These are phyloP conservation scores for Lentinus polychrous DNA, from an alignment of 1,284 basidiomycete species.

Conservation along the genomic window DNA sequence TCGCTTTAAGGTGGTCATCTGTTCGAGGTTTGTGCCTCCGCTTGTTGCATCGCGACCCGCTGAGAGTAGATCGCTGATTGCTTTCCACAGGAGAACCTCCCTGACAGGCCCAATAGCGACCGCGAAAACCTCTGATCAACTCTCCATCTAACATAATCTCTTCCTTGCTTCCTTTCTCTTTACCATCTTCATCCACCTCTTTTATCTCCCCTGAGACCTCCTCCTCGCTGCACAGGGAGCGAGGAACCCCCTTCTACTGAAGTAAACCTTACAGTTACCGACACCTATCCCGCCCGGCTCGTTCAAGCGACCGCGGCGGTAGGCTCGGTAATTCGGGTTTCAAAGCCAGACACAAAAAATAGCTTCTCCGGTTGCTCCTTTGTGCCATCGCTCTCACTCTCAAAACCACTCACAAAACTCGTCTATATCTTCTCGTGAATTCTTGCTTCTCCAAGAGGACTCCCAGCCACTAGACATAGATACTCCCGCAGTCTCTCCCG, in stretches of 20 bases:
- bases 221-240: slow-evolving; percentile 64
- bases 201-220: slow-evolving; percentile 35
- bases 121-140: slow-evolving; percentile 10
- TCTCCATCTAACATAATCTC: slow-evolving; percentile 12
- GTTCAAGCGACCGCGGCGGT: slow-evolving; percentile 59
- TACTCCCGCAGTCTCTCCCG: slow-evolving; percentile 6
- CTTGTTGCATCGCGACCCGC: slow-evolving; percentile 7
- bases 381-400: not conserved
- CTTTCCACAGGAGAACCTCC: slow-evolving; percentile 64
- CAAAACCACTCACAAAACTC: not conserved
- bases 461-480: slow-evolving; percentile 4
- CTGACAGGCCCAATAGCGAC: slow-evolving; percentile 41
- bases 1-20: slow-evolving; percentile 61
- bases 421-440: not conserved
- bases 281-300: slow-evolving; percentile 59
- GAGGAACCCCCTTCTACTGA: slow-evolving; percentile 61
- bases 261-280: slow-evolving; percentile 43
- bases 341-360: not conserved
- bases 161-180: slow-evolving; percentile 15
- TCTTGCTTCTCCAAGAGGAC: not conserved
- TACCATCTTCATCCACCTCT: slow-evolving; percentile 13
- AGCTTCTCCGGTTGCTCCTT: not conserved
- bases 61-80: slow-evolving; percentile 13
- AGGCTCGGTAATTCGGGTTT: slow-evolving; percentile 55
- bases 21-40: slow-evolving; percentile 53